Evolutionary conservation across 257 asterid species (phyloP), one percentile per base, ranked within the genome.

Genomic region (Fraxinus anomala): DNA sequence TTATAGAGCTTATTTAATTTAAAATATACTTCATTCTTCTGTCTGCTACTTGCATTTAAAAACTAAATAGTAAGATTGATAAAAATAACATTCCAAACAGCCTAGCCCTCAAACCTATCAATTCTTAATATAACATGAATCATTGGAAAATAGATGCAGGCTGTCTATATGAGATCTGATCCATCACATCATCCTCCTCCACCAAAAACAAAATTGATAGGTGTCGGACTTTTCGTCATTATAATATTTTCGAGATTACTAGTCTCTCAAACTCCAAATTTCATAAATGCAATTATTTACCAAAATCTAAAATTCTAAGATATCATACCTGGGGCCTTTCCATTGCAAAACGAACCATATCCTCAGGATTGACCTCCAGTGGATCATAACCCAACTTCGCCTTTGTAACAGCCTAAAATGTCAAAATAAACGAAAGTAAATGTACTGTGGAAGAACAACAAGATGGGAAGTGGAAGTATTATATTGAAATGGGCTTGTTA

Each of bases 351-450:
- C 90, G 97, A 89, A 96, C 99, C 99, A 96, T 96, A 80, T 96
- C 99, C 92, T 96, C 99, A 39, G 99, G 99, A 84, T 96, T 93
- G 81, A 96, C 99, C 85, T 96, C 99, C 84, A 93, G 82, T 54
- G 99, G 99, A 82, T 96, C 96, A 79, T 90, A 96, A 74, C 99
- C 99, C 89, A 96, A 82, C 88, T 96, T 96, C 80, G 94, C 97
- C 92, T 93, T 96, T 59, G 99, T 96, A 76, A 96, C 99, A 81
- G 99, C 97, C 99, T 96, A 87, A 71, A 80, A 83, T n/a, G 75
- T 54, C 37, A 51, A 65, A 73, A 74, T 26, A 42, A 73, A 23
- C 42, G 59, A 56, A 28, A 26, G 42, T 3, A 69, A 31, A 80
- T 68, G 34, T 31, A 66, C 42, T n/a, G 63, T 67, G 2, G 31